These are phyloP conservation scores for Leccinum broughii DNA, from an alignment of 768 basidiomycete species.

Conservation along the genomic window DNA sequence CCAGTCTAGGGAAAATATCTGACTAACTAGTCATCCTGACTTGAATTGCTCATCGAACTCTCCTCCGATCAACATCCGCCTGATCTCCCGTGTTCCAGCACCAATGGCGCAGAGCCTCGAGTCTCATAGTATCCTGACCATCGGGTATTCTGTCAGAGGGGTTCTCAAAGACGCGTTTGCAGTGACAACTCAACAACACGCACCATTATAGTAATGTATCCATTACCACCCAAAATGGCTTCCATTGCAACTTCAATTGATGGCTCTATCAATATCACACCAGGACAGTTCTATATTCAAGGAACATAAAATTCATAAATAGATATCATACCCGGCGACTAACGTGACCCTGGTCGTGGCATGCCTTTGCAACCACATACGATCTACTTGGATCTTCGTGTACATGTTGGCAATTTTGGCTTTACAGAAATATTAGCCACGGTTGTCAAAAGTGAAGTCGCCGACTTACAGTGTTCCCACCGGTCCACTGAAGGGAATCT, in stretches of 20 bases:
- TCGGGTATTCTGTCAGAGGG: slow-evolving; percentile 66
- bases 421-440: slow-evolving; percentile 27
- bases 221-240: slow-evolving; percentile 90
- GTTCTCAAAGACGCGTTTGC: neutral
- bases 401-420: slow-evolving; percentile 93
- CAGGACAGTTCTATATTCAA: slow-evolving; percentile 74
- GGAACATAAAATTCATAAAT: slow-evolving; percentile 8
- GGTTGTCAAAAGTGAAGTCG: no score
- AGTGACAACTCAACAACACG: slow-evolving; percentile 16
- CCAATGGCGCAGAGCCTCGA: slow-evolving; percentile 89
- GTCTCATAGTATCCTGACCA: slow-evolving; percentile 85
- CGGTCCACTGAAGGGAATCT: slow-evolving; percentile 74
- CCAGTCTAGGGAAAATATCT: neutral
- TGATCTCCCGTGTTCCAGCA: slow-evolving; percentile 95
- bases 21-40: slow-evolving; percentile 12
- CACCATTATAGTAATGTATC: slow-evolving; percentile 82
- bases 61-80: slow-evolving; percentile 90
- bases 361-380: slow-evolving; percentile 89
- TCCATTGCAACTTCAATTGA: slow-evolving; percentile 81
- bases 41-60: slow-evolving; percentile 80
- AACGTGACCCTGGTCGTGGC: slow-evolving; percentile 68
- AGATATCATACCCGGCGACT: slow-evolving; percentile 62
- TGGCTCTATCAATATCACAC: slow-evolving; percentile 90
- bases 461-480: slow-evolving; percentile 66
- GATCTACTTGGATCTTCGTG: slow-evolving; percentile 84